phyloP scores from a whole-genome alignment of 148 eudicot species.

The Silene uniflora region DNA sequence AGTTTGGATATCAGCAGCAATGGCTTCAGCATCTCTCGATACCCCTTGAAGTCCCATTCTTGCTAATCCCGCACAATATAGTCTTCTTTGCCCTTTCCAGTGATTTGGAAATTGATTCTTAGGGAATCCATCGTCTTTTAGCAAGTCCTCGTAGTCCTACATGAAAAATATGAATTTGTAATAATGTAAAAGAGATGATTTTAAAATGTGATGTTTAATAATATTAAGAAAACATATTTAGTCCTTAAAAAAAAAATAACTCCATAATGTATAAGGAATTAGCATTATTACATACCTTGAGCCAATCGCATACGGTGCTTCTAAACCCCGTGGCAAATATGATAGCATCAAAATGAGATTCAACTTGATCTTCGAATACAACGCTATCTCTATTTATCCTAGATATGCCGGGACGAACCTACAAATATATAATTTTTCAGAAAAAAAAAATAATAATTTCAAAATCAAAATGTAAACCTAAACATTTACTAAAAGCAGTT shows the following conservation, averaged over 20 bases:
- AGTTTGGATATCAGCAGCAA: conserved; percentile 28
- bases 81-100: conserved; percentile 32
- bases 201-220: too few species aligned
- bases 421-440: not conserved
- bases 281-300: conserved; percentile 25
- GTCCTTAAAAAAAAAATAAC: too few species aligned
- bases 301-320: conserved; percentile 28
- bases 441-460: too few species aligned
- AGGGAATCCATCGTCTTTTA: conserved; percentile 28
- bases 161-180: not conserved
- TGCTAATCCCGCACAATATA: conserved; percentile 35
- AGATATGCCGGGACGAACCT: conserved; percentile 34
- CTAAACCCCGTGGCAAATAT: conserved; percentile 37
- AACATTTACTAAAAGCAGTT: too few species aligned
- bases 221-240: too few species aligned
- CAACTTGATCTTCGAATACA: conserved; percentile 23
- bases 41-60: conserved; percentile 34
- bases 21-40: conserved; percentile 29
- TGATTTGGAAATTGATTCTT: conserved; percentile 22
- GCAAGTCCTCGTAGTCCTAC: conserved; percentile 26
- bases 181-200: too few species aligned
- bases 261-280: too few species aligned
- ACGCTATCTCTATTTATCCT: conserved; percentile 17
- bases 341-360: conserved; percentile 31
- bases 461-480: too few species aligned